A percentile compares a stretch with the other conserved stretches of the same genome.
Conservation (phyloP, 1,139 yeast species). For the Fermentozyma sake region DNA sequence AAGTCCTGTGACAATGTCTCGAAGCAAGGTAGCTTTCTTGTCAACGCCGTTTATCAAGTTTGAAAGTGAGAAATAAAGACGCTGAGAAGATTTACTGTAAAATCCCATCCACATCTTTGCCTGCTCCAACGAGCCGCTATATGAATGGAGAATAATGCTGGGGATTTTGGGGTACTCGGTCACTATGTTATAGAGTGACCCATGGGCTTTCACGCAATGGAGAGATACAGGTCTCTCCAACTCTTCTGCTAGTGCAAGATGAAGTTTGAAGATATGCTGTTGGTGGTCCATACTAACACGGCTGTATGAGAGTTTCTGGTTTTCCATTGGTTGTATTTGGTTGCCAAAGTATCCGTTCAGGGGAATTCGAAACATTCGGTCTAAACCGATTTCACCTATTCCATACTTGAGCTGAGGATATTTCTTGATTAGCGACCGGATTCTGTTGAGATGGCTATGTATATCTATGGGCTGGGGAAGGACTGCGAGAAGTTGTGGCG, state of each 20-base stretch:
- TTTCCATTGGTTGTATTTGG: background rate
- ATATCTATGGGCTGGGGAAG: constrained; percentile 64
- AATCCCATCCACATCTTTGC: constrained; percentile 49
- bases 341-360: constrained; percentile 50
- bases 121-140: constrained; percentile 76
- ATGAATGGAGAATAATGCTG: constrained; percentile 70
- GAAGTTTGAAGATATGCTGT: constrained; percentile 40
- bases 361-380: constrained; percentile 70
- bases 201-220: constrained; percentile 83
- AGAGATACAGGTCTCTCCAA: constrained; percentile 56
- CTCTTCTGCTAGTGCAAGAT: constrained; percentile 51
- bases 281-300: constrained; percentile 65
- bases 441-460: constrained; percentile 27
- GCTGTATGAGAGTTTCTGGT: background rate
- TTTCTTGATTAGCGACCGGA: constrained; percentile 18
- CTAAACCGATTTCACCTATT: constrained; percentile 91
- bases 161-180: constrained; percentile 17
- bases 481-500: constrained; percentile 35
- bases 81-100: too few relatives aligned
- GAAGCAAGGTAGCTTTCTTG: constrained; percentile 17
- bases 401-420: constrained; percentile 21
- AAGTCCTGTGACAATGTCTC: constrained; percentile 20
- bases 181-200: constrained; percentile 47
- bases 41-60: constrained; percentile 50
- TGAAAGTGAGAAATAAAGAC: constrained; percentile 55